Evolutionary conservation across 441 rosid genomes (phyloP), one percentile per base, ranked within the genome.

Genomic region (Biscutella laevigata): DNA sequence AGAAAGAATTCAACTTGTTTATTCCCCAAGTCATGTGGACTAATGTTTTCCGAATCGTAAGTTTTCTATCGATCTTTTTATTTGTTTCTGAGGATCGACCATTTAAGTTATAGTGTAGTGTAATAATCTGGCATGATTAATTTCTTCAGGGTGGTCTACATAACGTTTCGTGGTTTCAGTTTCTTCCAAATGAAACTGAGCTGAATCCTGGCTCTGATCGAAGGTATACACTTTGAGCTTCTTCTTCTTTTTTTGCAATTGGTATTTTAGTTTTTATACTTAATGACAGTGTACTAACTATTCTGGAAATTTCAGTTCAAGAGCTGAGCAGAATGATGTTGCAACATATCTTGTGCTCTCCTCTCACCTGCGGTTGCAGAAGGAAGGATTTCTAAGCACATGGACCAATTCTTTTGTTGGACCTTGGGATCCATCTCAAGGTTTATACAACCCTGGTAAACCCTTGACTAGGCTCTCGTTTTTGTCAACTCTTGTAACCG

Each of bases 381-480:
- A 83, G 77, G 88, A 83, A 64, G 94, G 95, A 6, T 85, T 82
- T 77, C 79, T 94, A 16, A 89, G 81, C 58, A 63, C 99, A 22
- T 94, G 99, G 99, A 94, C 96, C 25, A 94, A 90, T 77, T 89
- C 99, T 57, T 94, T 94, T 74, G 97, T 94, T 59, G 99, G 99
- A 69, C 99, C 99, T 70, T 94, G 99, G 99, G 99, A 94, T 75
- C 99, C 96, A 21, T 94, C 99, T 64, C 99, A 94, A 72, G 99
- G 99, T 45, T 59, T 90, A 71, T 88, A 94, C 61, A 94, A 90
- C 72, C 99, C 99, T 57, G 99, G 99, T 89, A 64, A 75, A 69
- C 68, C 42, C 39, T 36, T 6, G 42, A 66, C 21, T 6, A 37
- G 3, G 25, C 34, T 22, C 24, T 21, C 16, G 0, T 41, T 7